phyloP scores from a whole-genome alignment of 129 eudicot species.

The Flaveria brownii region DNA sequence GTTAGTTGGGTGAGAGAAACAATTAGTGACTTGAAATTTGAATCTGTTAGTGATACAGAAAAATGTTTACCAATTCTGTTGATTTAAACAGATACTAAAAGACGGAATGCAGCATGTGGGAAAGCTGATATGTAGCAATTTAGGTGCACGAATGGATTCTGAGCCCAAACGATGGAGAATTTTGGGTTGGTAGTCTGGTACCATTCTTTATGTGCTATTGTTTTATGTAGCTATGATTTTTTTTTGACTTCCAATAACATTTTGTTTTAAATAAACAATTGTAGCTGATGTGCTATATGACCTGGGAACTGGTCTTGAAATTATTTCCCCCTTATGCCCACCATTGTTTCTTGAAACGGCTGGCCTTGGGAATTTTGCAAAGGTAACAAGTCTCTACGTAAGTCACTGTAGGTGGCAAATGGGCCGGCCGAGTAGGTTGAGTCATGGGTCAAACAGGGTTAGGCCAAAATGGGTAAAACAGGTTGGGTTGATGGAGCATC shows the following conservation, averaged over 20 bases:
- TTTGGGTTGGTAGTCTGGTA: slow-evolving; percentile 74
- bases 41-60: not conserved
- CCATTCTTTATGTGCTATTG: not conserved
- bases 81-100: slow-evolving; percentile 60
- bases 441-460: not conserved
- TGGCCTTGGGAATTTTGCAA: slow-evolving; percentile 95
- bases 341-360: slow-evolving; percentile 92
- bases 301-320: slow-evolving; percentile 87
- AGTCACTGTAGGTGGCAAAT: not conserved
- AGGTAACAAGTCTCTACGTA: slow-evolving; percentile 37
- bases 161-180: slow-evolving; percentile 98
- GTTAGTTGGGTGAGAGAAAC: slow-evolving; percentile 90
- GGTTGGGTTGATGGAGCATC: not conserved
- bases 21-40: not conserved
- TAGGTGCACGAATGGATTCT: slow-evolving; percentile 95
- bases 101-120: slow-evolving; percentile 96
- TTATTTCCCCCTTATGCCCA: slow-evolving; percentile 88
- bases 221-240: not conserved
- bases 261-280: slow-evolving; percentile 4
- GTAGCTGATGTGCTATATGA: slow-evolving; percentile 95
- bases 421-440: not conserved
- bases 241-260: not conserved
- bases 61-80: slow-evolving; percentile 2
- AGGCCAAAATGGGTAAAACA: slow-evolving; percentile 1
- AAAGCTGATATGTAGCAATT: slow-evolving; percentile 88